phyloP scores from a whole-genome alignment of 192 early-diverging fungal genomes.

The Umbelopsis ramanniana region DNA sequence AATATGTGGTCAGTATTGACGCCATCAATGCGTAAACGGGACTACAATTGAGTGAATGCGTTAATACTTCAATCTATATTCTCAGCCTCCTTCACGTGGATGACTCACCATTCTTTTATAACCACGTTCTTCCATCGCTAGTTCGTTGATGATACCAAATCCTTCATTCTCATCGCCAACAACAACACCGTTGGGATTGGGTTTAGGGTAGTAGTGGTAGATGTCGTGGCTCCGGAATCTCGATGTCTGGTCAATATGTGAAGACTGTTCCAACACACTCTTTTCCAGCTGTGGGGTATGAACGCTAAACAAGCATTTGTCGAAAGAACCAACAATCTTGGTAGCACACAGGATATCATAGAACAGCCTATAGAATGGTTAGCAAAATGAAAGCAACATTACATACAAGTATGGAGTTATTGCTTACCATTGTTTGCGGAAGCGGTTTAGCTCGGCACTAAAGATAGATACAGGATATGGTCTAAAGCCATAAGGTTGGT shows the following conservation, averaged over 20 bases:
- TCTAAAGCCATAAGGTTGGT: constrained; percentile 81
- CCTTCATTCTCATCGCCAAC: constrained; percentile 37
- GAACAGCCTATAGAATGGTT: constrained; percentile 52
- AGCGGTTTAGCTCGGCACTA: constrained; percentile 76
- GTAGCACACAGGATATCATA: constrained; percentile 90
- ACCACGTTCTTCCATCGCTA: constrained; percentile 41
- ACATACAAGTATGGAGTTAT: not conserved
- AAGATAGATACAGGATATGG: constrained; percentile 90
- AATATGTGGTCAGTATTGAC: constrained; percentile 93
- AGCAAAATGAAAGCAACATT: too few relatives aligned
- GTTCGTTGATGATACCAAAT: constrained; percentile 40
- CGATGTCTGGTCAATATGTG: constrained; percentile 31
- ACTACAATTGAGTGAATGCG: constrained; percentile 27
- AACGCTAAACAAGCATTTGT: constrained; percentile 93
- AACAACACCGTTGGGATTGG: constrained; percentile 38
- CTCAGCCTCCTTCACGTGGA: not conserved
- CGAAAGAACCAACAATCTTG: constrained; percentile 89
- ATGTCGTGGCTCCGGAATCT: constrained; percentile 41
- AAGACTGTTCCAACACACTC: constrained; percentile 40
- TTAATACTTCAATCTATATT: not conserved
- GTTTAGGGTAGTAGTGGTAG: constrained; percentile 40
- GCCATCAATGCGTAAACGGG: constrained; percentile 85
- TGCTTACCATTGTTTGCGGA: constrained; percentile 84
- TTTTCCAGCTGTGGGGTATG: constrained; percentile 81
- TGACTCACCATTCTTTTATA: constrained; percentile 47